phyloP scores from a whole-genome alignment of 176 grass and related monocot genomes.

The Saccharum officinarum region DNA sequence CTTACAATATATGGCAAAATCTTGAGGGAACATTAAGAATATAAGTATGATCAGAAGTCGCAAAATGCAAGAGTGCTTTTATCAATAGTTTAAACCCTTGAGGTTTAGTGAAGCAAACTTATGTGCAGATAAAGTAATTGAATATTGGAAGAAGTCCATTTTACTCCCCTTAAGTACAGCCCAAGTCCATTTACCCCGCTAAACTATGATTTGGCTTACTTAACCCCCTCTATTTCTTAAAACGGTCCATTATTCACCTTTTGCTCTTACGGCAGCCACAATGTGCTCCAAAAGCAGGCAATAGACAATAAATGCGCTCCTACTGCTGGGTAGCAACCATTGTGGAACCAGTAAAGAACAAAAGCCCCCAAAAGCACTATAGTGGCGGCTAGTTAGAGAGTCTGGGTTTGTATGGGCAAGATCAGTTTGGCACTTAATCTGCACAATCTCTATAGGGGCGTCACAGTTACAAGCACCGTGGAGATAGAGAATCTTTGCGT shows the following conservation, averaged over 20 bases:
- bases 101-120: background rate
- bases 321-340: background rate
- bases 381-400: background rate
- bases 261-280: background rate
- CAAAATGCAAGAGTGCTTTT: background rate
- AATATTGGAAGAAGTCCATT: background rate
- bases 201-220: background rate
- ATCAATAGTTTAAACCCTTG: slow-evolving; percentile 19
- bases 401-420: background rate
- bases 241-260: background rate
- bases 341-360: background rate
- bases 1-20: slow-evolving; percentile 11
- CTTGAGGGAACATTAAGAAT: background rate
- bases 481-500: background rate
- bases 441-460: background rate
- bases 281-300: background rate
- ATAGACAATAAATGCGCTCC: background rate
- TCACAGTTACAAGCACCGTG: background rate
- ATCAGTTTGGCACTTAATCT: background rate
- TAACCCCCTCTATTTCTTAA: background rate
- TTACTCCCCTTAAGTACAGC: background rate
- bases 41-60: background rate
- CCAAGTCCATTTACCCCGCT: background rate
- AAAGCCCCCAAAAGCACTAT: background rate
- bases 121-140: background rate